These are phyloP conservation scores for Pythium dissotocum DNA, from an alignment of 352 stramenopile species.

Conservation along the genomic window DNA sequence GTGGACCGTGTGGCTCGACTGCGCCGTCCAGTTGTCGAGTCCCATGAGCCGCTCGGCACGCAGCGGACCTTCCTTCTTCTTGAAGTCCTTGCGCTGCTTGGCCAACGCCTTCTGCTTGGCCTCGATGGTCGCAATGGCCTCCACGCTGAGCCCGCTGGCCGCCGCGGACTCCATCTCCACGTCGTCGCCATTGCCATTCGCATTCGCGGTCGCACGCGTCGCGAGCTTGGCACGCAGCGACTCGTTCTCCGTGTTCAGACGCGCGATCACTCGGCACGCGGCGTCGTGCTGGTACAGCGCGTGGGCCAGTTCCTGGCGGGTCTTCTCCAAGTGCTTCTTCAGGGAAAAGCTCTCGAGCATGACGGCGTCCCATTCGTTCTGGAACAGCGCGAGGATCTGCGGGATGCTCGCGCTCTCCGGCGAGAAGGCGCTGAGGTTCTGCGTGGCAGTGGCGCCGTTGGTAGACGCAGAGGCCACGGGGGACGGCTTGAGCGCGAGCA, in stretches of 20 bases:
- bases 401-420: constrained; percentile 59
- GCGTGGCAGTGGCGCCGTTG: not conserved
- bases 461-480: constrained; percentile 14
- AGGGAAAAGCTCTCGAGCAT: constrained; percentile 95
- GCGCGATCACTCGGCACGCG: constrained; percentile 93
- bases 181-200: constrained; percentile 42
- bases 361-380: constrained; percentile 94
- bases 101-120: constrained; percentile 69
- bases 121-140: constrained; percentile 57
- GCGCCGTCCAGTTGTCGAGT: constrained; percentile 35
- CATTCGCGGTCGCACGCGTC: constrained; percentile 17
- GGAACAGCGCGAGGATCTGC: constrained; percentile 74
- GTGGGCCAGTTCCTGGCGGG: constrained; percentile 92
- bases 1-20: constrained; percentile 68
- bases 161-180: constrained; percentile 43
- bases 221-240: constrained; percentile 43
- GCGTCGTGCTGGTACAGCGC: constrained; percentile 97
- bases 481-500: constrained; percentile 59
- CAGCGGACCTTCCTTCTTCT: constrained; percentile 60
- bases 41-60: constrained; percentile 40
- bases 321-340: constrained; percentile 93
- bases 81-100: constrained; percentile 73
- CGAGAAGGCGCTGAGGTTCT: constrained; percentile 28
- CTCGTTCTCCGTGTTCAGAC: constrained; percentile 83
- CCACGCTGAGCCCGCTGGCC: constrained; percentile 31